A percentile compares a stretch with the other conserved stretches of the same genome.
These are phyloP conservation scores for Diatrype stigma DNA, from an alignment of 2,329 filamentous ascomycete genomes.

Conservation along the genomic window DNA sequence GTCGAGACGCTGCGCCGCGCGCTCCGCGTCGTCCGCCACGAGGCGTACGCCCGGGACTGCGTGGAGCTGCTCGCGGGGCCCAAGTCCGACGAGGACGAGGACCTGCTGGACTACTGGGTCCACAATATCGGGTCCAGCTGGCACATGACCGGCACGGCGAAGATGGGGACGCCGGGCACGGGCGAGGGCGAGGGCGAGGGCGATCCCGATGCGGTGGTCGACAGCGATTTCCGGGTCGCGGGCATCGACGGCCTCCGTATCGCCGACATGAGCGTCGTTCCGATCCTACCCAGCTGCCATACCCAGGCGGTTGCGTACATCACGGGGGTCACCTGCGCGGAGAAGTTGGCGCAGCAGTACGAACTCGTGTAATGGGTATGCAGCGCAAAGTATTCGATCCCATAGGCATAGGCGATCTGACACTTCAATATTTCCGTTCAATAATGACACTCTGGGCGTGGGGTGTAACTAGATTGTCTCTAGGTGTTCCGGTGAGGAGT, in stretches of 20 bases:
- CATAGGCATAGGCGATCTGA: too few relatives aligned
- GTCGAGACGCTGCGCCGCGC: constrained; percentile 45
- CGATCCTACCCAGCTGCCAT: constrained; percentile 47
- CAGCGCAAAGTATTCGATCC: too few relatives aligned
- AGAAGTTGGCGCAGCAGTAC: constrained; percentile 44
- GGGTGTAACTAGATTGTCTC: too few relatives aligned
- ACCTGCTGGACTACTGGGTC: constrained; percentile 44
- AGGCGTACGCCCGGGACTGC: constrained; percentile 40
- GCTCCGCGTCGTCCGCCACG: constrained; percentile 36
- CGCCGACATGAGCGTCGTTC: constrained; percentile 48
- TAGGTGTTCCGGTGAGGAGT: too few relatives aligned
- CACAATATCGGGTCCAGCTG: constrained; percentile 42
- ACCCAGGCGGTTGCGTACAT: constrained; percentile 51
- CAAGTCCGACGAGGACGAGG: constrained; percentile 46
- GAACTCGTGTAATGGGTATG: constrained; percentile 20
- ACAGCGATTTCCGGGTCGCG: constrained; percentile 43
- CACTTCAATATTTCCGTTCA: too few relatives aligned
- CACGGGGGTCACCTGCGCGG: constrained; percentile 46
- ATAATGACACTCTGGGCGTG: too few relatives aligned
- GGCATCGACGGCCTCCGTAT: constrained; percentile 46
- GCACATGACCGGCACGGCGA: constrained; percentile 54
- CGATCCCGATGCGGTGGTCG: constrained; percentile 42
- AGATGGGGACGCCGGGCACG: constrained; percentile 51
- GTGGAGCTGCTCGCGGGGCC: constrained; percentile 39
- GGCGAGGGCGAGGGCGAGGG: too few relatives aligned